Evolutionary conservation across 1,284 basidiomycete species (phyloP).

Genomic region (Ceratobasidium sp.): DNA sequence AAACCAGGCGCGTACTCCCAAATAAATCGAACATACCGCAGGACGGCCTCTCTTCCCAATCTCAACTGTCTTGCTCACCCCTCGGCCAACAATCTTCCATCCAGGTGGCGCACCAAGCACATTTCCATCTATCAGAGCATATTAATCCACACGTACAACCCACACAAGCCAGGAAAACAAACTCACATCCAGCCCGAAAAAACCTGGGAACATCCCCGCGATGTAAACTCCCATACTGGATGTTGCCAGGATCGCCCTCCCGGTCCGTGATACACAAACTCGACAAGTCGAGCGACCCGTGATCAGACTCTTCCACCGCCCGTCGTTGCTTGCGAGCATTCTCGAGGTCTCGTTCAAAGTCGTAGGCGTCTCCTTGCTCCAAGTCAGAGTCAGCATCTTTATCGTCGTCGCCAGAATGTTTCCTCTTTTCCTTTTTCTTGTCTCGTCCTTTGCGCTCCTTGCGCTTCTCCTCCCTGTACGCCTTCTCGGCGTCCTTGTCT

Average conservation of each 20-base stretch:
- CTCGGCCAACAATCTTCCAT: conserved; percentile 45
- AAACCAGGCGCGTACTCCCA: neutral
- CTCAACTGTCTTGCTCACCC: conserved; percentile 66
- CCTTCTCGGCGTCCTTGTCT: conserved; percentile 40
- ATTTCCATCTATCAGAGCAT: conserved; percentile 46
- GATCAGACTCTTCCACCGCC: neutral
- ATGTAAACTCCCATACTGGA: conserved; percentile 73
- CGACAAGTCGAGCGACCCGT: conserved; percentile 38
- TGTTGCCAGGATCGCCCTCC: conserved; percentile 71
- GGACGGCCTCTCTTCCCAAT: conserved; percentile 58
- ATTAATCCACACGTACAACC: neutral
- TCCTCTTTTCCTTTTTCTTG: conserved; percentile 38
- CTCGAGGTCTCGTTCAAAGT: conserved; percentile 43
- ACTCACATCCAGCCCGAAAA: conserved; percentile 46
- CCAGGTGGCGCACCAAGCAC: conserved; percentile 47
- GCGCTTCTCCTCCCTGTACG: conserved; percentile 35
- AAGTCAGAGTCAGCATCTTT: conserved; percentile 36
- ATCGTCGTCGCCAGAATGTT: neutral
- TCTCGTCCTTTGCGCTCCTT: conserved; percentile 33
- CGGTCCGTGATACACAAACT: conserved; percentile 68
- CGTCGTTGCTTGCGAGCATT: conserved; percentile 45
- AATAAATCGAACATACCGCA: conserved; percentile 32
- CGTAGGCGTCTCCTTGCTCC: conserved; percentile 36
- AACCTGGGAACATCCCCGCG: conserved; percentile 73
- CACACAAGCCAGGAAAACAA: neutral